Conservation (phyloP, 257 asterid species). For the Agastache rugosa region DNA sequence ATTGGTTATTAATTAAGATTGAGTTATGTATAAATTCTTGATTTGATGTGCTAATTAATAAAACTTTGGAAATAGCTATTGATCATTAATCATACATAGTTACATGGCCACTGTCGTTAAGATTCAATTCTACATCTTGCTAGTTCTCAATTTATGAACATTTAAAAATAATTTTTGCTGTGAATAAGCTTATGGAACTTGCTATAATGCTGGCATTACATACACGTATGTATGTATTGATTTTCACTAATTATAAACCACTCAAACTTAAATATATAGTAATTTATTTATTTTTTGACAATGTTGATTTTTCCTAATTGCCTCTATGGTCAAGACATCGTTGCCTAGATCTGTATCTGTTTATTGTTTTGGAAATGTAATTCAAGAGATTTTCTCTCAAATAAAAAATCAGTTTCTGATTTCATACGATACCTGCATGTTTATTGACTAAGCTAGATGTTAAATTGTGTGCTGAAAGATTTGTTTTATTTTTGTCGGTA, state of each 20-base stretch:
- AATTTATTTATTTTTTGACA: too few relatives aligned
- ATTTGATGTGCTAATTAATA: neutral
- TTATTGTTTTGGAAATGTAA: neutral
- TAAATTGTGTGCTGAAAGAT: constrained; percentile 1
- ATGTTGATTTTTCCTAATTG: neutral
- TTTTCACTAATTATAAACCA: neutral
- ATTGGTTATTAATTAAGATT: neutral
- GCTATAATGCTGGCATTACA: neutral
- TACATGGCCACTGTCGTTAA: neutral
- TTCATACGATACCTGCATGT: neutral
- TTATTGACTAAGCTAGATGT: neutral
- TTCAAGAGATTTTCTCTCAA: neutral
- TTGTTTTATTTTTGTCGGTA: constrained; percentile 19
- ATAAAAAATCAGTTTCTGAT: neutral
- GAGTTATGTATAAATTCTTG: neutral
- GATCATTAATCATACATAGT: neutral
- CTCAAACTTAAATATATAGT: neutral
- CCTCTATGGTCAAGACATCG: neutral
- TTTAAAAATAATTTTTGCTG: neutral
- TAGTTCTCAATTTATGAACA: neutral
- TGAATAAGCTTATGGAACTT: neutral
- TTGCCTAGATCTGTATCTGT: too few relatives aligned
- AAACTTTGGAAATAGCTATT: neutral
- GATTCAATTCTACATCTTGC: neutral
- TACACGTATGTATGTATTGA: neutral